Base-by-base conservation (phyloP, 805 yeast species). In the Metschnikowia cubensis region DNA sequence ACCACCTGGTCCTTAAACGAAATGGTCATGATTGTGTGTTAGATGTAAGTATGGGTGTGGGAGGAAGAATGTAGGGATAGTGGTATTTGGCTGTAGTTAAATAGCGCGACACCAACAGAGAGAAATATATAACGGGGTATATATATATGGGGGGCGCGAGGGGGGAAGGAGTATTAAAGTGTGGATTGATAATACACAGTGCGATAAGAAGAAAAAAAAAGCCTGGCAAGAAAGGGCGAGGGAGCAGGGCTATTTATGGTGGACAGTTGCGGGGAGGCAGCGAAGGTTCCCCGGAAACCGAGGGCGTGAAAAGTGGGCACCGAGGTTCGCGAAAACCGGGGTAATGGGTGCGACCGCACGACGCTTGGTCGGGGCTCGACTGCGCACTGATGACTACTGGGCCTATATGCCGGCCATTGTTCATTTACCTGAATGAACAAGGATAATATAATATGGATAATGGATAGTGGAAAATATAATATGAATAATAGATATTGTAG, bases 1-100 rank as follows among this genome's bases (percentile, higher is more conserved):
- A 92, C 97, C 40, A 92, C 97, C 67, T 87, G 85, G 60, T 84
- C 89, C 61, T 88, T 85, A 63, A 85, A 89, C 35, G 74, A 67
- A 17, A 58, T 39, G 4, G 61, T 44, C 61, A 58, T 58, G 13
- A n/a, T 47, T 41, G 14, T 14, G 22, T 10, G 48, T 32, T 57
- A 11, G 11, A 45, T 42, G 17, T 34, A 21, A 4, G 38, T 22
- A 18, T 18, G 4, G 29, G 11, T 11, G 11, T 8, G 29, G 25
- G 29, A 3, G 29, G 29, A 25, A 36, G 25, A 11, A 17, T 17
- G n/a, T 20, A 20, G 8, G n/a, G n/a, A n/a, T 36, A 36, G 2
- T 18, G 3, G 20, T 3, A 18, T 2, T 20, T 11, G 6, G 39
- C 11, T 36, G 22, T 0, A 18, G 39, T 18, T 34, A 35, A 35